Evolutionary conservation across 2,329 filamentous ascomycete genomes (phyloP).

Genomic region (Fusarium kyushuense): DNA sequence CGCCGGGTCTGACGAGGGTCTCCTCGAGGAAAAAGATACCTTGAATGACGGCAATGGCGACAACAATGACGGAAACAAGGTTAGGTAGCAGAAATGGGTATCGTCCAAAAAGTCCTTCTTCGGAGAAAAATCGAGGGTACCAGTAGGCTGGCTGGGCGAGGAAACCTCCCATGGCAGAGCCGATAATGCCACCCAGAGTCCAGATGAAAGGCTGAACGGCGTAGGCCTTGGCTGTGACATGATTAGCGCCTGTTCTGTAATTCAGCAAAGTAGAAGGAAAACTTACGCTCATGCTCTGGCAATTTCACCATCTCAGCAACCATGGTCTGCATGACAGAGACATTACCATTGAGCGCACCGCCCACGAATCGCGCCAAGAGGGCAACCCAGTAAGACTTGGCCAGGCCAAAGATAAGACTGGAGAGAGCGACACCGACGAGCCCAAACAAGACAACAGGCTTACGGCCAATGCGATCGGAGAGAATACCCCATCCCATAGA

Average conservation of each 20-base stretch:
- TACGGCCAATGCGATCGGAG: constrained; percentile 73
- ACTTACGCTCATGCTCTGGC: constrained; percentile 79
- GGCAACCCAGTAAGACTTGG: constrained; percentile 81
- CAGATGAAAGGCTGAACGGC: constrained; percentile 92
- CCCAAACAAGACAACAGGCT: constrained; percentile 77
- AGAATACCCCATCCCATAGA: constrained; percentile 72
- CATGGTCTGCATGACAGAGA: constrained; percentile 88
- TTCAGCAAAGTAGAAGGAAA: accelerated
- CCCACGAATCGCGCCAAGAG: constrained; percentile 84
- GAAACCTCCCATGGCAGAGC: constrained; percentile 84
- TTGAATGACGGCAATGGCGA: constrained; percentile 73
- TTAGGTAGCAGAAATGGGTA: constrained; percentile 68
- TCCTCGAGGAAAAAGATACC: constrained; percentile 71
- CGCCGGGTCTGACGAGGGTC: constrained; percentile 48
- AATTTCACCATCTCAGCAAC: constrained; percentile 91
- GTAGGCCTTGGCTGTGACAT: constrained; percentile 68
- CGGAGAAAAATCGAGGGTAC: constrained; percentile 77
- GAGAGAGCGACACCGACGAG: constrained; percentile 80
- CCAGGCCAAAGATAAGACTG: constrained; percentile 87
- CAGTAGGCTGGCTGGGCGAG: constrained; percentile 68
- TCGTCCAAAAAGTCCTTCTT: constrained; percentile 62
- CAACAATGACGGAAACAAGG: constrained; percentile 70
- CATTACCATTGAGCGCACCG: constrained; percentile 91
- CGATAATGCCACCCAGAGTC: constrained; percentile 87
- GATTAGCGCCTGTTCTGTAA: background rate